These are phyloP conservation scores for Ploettnerulaceae sp. DNA, from an alignment of 2,329 filamentous ascomycete genomes.

Conservation along the genomic window DNA sequence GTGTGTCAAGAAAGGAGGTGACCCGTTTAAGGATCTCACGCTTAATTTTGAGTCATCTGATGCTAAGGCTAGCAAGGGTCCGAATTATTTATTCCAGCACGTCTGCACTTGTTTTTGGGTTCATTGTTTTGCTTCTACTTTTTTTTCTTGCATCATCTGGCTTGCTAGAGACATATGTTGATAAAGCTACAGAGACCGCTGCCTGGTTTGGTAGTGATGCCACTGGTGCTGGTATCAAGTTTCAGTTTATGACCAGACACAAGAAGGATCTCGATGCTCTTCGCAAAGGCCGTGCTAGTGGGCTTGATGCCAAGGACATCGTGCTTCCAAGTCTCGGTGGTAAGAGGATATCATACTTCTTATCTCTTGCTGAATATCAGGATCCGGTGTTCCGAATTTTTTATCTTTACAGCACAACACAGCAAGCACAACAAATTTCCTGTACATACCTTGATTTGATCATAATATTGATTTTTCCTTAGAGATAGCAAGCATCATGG, in stretches of 20 bases:
- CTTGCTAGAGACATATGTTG: conserved; percentile 13
- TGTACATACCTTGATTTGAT: too few species aligned
- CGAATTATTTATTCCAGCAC: background rate
- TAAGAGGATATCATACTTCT: too few species aligned
- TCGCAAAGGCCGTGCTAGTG: conserved; percentile 25
- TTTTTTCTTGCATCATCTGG: background rate
- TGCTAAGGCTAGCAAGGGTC: background rate
- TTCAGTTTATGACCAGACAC: conserved; percentile 30
- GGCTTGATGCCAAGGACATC: conserved; percentile 30
- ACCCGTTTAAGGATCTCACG: conserved; percentile 25
- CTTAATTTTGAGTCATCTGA: background rate
- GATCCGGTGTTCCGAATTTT: too few species aligned
- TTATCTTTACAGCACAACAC: too few species aligned
- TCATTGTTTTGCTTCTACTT: background rate
- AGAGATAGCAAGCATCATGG: conserved; percentile 26
- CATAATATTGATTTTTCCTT: conserved; percentile 7
- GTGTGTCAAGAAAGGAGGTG: background rate
- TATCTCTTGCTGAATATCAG: too few species aligned
- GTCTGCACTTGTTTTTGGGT: background rate
- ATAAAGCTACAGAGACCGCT: conserved; percentile 11
- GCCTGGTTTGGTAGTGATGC: conserved; percentile 41
- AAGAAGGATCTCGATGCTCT: conserved; percentile 36
- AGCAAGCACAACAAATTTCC: too few species aligned
- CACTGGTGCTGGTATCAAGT: conserved; percentile 40
- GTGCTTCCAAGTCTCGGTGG: conserved; percentile 5